Conservation (phyloP, 2,329 filamentous ascomycete genomes). For the Pseudogymnoascus sp. region DNA sequence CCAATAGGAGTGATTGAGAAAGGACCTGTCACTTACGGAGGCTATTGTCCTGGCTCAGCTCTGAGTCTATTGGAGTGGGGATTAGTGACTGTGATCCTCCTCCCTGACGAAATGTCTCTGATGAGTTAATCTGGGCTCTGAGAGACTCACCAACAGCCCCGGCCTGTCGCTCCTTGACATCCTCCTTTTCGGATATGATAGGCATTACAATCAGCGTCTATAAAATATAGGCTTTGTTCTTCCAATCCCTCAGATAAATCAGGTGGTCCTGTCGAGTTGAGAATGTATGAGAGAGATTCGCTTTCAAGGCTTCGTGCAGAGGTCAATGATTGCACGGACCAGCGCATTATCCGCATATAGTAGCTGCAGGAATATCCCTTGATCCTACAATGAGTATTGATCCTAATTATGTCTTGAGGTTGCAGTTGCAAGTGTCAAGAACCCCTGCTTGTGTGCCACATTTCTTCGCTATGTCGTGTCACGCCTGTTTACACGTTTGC, state of each 20-base stretch:
- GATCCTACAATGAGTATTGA: background rate
- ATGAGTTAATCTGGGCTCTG: background rate
- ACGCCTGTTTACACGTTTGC: background rate
- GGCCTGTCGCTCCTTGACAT: background rate
- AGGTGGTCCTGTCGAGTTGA: background rate
- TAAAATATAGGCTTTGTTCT: background rate
- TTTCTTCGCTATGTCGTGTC: background rate
- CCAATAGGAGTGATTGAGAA: background rate
- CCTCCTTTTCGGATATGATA: background rate
- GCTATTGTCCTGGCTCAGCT: background rate
- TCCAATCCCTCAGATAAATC: background rate
- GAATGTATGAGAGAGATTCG: background rate
- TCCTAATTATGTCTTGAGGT: constrained; percentile 2
- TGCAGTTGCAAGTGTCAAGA: background rate
- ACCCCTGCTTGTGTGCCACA: background rate
- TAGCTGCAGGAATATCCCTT: background rate
- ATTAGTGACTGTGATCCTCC: background rate
- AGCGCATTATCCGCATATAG: background rate
- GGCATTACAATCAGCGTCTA: background rate
- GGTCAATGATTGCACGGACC: background rate
- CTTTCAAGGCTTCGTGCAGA: background rate
- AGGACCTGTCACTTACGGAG: background rate
- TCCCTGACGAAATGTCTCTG: background rate
- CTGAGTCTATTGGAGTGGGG: background rate
- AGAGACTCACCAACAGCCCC: background rate